These are phyloP conservation scores for Dryadomyces quercivorus DNA, from an alignment of 2,329 filamentous ascomycete species.

Conservation along the genomic window DNA sequence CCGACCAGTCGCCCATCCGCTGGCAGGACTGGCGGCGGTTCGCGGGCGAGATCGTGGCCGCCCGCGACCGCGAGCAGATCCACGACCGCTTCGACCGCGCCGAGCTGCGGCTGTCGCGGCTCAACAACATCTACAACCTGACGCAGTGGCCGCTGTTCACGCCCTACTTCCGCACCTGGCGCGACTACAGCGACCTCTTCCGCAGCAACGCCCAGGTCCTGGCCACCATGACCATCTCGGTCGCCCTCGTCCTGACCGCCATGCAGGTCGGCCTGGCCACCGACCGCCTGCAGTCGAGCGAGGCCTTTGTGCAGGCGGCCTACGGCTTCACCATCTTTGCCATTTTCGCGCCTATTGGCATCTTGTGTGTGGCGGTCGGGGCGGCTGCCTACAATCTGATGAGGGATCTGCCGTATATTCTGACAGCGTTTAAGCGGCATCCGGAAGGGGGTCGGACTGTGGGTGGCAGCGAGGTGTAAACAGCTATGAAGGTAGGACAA, in stretches of 20 bases:
- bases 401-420: constrained; percentile 19
- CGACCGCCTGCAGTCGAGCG: constrained; percentile 14
- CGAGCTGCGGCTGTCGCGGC: constrained; percentile 12
- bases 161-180: constrained; percentile 7
- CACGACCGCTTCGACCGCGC: constrained; percentile 13
- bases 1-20: background rate
- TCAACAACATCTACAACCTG: constrained; percentile 11
- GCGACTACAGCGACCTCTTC: constrained; percentile 18
- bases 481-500: too few species aligned
- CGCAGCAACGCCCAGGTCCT: constrained; percentile 25
- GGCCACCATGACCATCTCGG: constrained; percentile 21
- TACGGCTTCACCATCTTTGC: constrained; percentile 24
- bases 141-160: constrained; percentile 6
- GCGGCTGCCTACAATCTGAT: constrained; percentile 7
- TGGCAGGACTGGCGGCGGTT: constrained; percentile 10
- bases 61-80: constrained; percentile 4
- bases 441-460: too few species aligned
- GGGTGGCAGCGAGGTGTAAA: too few species aligned
- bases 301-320: constrained; percentile 22
- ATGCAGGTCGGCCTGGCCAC: constrained; percentile 30
- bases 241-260: constrained; percentile 27
- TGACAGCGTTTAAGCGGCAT: background rate
- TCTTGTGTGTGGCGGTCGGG: constrained; percentile 5
- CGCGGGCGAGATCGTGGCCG: constrained; percentile 8
- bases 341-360: constrained; percentile 9